These are phyloP conservation scores for Trametes cinnabarina DNA, from an alignment of 768 basidiomycete genomes.

Conservation along the genomic window DNA sequence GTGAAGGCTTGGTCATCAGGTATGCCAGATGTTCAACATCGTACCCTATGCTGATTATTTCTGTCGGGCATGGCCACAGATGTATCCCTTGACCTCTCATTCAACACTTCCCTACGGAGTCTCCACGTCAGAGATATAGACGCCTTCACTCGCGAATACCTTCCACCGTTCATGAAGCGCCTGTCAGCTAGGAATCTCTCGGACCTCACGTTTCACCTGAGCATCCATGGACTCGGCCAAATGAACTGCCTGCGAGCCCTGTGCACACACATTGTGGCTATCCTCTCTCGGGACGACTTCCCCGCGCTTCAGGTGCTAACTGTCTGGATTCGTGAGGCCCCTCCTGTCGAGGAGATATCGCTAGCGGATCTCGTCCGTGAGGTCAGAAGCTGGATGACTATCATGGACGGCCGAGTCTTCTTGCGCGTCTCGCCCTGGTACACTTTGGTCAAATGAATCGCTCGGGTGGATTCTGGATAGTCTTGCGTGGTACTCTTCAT, in stretches of 20 bases:
- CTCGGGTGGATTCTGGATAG: background rate
- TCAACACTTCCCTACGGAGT: background rate
- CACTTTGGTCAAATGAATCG: background rate
- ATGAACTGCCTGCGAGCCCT: background rate
- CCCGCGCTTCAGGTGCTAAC: background rate
- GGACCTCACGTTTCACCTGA: background rate
- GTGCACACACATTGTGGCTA: background rate
- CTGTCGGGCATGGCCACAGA: background rate
- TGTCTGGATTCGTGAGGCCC: conserved; percentile 5
- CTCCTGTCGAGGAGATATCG: background rate
- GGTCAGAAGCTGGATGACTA: conserved; percentile 3
- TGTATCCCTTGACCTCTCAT: background rate
- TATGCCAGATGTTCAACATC: background rate
- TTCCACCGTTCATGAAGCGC: background rate
- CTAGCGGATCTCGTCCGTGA: background rate
- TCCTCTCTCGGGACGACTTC: background rate
- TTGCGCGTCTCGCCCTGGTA: conserved; percentile 8
- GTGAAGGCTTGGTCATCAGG: background rate
- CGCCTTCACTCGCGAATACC: background rate
- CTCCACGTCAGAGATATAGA: conserved; percentile 7
- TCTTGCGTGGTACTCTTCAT: no score
- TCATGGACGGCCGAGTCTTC: background rate
- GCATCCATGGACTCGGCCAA: background rate
- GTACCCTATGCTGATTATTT: background rate
- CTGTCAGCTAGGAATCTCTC: background rate